A percentile compares a stretch with the other conserved stretches of the same genome.
phyloP scores from a whole-genome alignment of 208 protist species.

The Leishmania tarentolae region DNA sequence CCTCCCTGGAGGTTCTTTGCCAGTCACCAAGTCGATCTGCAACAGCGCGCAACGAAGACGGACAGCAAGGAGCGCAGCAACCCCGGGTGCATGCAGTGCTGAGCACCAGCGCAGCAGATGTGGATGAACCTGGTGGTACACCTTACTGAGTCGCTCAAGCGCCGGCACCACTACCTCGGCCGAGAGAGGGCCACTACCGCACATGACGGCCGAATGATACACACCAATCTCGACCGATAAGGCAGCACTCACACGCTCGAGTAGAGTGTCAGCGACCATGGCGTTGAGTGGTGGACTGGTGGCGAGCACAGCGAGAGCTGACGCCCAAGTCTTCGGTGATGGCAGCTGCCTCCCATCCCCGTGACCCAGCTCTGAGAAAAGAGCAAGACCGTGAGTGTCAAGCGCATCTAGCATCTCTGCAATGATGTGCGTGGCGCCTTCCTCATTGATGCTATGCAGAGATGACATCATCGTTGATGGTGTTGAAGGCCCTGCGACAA shows the following conservation, averaged over 20 bases:
- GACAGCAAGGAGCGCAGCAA: constrained; percentile 41
- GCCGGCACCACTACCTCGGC: constrained; percentile 27
- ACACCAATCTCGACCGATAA: constrained; percentile 12
- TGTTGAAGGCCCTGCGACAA: background rate
- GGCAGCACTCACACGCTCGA: constrained; percentile 15
- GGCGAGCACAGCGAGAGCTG: constrained; percentile 16
- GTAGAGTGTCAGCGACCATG: constrained; percentile 27
- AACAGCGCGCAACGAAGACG: constrained; percentile 63
- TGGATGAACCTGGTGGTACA: constrained; percentile 31
- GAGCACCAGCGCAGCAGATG: constrained; percentile 61
- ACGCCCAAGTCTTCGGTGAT: background rate
- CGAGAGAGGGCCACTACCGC: background rate
- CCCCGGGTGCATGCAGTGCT: constrained; percentile 31
- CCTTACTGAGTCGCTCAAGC: constrained; percentile 41
- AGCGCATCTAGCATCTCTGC: constrained; percentile 33
- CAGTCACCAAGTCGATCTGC: constrained; percentile 65
- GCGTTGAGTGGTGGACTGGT: constrained; percentile 15
- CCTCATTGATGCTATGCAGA: constrained; percentile 8
- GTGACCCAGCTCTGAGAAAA: background rate
- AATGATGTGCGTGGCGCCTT: constrained; percentile 12
- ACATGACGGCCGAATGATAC: constrained; percentile 25
- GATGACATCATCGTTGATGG: background rate
- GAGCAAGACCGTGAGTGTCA: background rate
- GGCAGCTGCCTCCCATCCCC: background rate
- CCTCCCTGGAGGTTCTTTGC: constrained; percentile 52